A percentile compares a stretch with the other conserved stretches of the same genome.
phyloP scores from a whole-genome alignment of 805 yeast genomes.

The Lipomyces lipofer region DNA sequence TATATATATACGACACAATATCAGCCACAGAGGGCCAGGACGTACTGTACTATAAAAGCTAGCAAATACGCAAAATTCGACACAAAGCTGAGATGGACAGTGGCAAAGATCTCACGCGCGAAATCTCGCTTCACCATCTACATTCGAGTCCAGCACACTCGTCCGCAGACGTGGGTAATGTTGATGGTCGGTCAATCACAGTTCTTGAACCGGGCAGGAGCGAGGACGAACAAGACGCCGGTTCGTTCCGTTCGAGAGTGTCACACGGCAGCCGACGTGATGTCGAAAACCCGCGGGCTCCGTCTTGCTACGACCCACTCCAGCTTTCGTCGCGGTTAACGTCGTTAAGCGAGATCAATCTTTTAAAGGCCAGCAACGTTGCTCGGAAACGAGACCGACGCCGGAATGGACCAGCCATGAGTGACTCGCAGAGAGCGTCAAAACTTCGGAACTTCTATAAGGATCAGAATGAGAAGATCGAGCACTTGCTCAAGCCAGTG shows the following conservation, averaged over 20 bases:
- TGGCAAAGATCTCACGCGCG: too few species aligned
- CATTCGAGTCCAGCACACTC: too few species aligned
- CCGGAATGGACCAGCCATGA: not conserved
- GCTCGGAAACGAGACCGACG: not conserved
- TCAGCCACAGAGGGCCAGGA: too few species aligned
- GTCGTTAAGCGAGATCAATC: not conserved
- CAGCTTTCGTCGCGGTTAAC: constrained; percentile 2
- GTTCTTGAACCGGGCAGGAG: not conserved
- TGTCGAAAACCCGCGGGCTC: not conserved
- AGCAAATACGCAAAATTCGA: too few species aligned
- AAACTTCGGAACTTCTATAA: constrained; percentile 9
- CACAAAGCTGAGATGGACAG: too few species aligned
- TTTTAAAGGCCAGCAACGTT: not conserved
- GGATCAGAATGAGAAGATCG: constrained; percentile 17
- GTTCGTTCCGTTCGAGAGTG: not conserved
- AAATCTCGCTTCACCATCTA: too few species aligned
- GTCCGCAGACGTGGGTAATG: too few species aligned
- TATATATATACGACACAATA: too few species aligned
- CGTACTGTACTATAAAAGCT: too few species aligned
- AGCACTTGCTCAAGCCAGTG: constrained; percentile 15
- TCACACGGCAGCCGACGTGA: not conserved
- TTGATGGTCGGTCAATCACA: not conserved
- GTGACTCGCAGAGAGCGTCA: not conserved
- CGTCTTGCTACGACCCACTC: not conserved
- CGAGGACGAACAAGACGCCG: not conserved